Conservation (phyloP, 805 yeast species). For the Suhomyces sp. region DNA sequence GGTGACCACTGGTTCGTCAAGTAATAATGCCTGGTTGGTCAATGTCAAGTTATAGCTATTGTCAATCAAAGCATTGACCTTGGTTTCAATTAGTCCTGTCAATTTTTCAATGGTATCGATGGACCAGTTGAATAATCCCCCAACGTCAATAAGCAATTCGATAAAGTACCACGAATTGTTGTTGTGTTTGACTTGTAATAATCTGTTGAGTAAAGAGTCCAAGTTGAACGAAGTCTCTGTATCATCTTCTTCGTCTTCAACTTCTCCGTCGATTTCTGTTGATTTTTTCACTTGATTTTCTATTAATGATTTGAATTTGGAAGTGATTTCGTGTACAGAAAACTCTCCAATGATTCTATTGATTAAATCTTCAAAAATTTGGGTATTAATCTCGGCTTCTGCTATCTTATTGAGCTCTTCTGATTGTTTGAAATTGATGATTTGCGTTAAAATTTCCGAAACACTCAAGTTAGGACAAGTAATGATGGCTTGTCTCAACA, state of each 20-base stretch:
- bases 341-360: constrained; percentile 66
- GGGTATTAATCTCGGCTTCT: constrained; percentile 36
- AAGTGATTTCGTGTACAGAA: constrained; percentile 57
- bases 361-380: constrained; percentile 63
- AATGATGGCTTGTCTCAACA: constrained; percentile 78
- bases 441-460: constrained; percentile 60
- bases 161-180: constrained; percentile 61
- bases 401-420: too few species aligned
- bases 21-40: constrained; percentile 43
- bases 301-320: constrained; percentile 40
- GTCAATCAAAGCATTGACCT: constrained; percentile 45
- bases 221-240: constrained; percentile 32
- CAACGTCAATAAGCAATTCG: constrained; percentile 66
- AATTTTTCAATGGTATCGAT: constrained; percentile 48
- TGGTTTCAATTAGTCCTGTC: constrained; percentile 43
- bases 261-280: constrained; percentile 55
- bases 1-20: constrained; percentile 23
- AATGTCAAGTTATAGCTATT: constrained; percentile 47
- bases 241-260: constrained; percentile 31
- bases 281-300: constrained; percentile 23
- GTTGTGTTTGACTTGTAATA: constrained; percentile 40
- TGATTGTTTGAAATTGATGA: constrained; percentile 45
- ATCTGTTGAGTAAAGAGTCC: constrained; percentile 35
- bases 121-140: constrained; percentile 69
- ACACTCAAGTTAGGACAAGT: constrained; percentile 72